A percentile compares a stretch with the other conserved stretches of the same genome.
Evolutionary conservation across 345 rosid species (phyloP).

Genomic region (Brassica carinata): DNA sequence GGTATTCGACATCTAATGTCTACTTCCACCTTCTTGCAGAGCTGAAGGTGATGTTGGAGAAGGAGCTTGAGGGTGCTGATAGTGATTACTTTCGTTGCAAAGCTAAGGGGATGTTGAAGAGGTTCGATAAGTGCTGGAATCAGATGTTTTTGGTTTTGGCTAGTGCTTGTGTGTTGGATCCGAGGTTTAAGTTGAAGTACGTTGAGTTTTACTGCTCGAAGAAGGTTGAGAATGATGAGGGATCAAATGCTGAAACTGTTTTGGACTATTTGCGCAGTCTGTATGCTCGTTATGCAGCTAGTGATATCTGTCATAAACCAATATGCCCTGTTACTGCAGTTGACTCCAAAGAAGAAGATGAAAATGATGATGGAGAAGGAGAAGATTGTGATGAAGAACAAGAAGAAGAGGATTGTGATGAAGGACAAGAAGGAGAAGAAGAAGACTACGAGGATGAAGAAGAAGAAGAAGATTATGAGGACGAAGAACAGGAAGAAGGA

Average conservation of each 20-base stretch:
- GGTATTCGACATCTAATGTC: slow-evolving; percentile 20
- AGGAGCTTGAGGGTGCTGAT: slow-evolving; percentile 12
- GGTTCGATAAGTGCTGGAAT: slow-evolving; percentile 68
- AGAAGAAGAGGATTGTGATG: not conserved
- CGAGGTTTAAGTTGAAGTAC: slow-evolving; percentile 81
- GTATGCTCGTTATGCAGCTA: slow-evolving; percentile 52
- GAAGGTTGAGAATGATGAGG: slow-evolving; percentile 64
- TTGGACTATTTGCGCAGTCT: slow-evolving; percentile 70
- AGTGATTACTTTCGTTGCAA: not conserved
- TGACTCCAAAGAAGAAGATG: slow-evolving; percentile 10
- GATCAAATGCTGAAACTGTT: slow-evolving; percentile 54
- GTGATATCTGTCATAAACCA: slow-evolving; percentile 37
- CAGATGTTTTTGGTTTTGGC: slow-evolving; percentile 68
- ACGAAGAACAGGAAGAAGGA: not conserved
- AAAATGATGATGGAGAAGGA: not conserved
- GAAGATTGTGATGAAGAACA: not conserved
- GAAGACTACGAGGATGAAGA: slow-evolving; percentile 12
- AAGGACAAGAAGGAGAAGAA: not conserved
- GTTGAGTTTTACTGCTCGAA: slow-evolving; percentile 69
- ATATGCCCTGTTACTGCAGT: slow-evolving; percentile 23
- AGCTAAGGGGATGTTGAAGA: slow-evolving; percentile 22
- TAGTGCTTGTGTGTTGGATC: slow-evolving; percentile 74
- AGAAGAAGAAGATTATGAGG: not conserved
- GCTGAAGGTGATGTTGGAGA: slow-evolving; percentile 17
- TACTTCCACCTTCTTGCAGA: slow-evolving; percentile 28